phyloP scores from a whole-genome alignment of 345 rosid genomes.

The Eucalyptus cloeziana region DNA sequence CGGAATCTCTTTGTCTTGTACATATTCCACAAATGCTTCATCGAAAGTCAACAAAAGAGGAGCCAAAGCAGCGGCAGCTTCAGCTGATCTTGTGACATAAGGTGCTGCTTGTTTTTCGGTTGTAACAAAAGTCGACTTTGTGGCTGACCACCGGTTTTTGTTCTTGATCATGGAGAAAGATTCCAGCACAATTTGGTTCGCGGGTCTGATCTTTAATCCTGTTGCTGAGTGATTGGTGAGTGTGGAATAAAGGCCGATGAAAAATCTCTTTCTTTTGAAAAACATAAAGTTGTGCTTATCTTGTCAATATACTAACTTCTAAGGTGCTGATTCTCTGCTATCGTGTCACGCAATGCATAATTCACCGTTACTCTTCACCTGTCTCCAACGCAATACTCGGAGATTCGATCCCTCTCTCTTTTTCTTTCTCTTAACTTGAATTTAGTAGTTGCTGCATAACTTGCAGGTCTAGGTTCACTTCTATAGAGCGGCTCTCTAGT shows the following conservation, averaged over 20 bases:
- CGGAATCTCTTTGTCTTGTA: not conserved
- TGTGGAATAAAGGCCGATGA: not conserved
- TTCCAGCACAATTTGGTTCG: not conserved
- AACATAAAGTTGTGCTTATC: not conserved
- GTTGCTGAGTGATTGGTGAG: not conserved
- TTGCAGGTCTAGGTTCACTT: not conserved
- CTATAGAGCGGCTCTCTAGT: not conserved
- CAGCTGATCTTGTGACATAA: not conserved
- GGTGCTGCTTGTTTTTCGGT: not conserved
- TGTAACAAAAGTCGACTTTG: not conserved
- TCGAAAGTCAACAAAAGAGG: conserved; percentile 1
- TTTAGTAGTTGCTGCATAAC: not conserved
- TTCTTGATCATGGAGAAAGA: not conserved
- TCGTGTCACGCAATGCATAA: not conserved
- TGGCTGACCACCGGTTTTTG: conserved; percentile 4
- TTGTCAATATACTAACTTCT: not conserved
- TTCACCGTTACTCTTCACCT: not conserved
- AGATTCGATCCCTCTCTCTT: not conserved
- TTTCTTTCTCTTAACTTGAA: not conserved
- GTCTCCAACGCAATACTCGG: not conserved
- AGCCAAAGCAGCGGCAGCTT: conserved; percentile 1
- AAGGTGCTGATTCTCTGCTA: not conserved
- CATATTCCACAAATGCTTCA: not conserved
- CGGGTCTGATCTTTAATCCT: conserved; percentile 3
- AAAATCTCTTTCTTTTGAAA: not conserved